A percentile compares a stretch with the other conserved stretches of the same genome.
phyloP scores from a whole-genome alignment of 1,284 basidiomycete species.

The Cutaneotrichosporon dermatis region DNA sequence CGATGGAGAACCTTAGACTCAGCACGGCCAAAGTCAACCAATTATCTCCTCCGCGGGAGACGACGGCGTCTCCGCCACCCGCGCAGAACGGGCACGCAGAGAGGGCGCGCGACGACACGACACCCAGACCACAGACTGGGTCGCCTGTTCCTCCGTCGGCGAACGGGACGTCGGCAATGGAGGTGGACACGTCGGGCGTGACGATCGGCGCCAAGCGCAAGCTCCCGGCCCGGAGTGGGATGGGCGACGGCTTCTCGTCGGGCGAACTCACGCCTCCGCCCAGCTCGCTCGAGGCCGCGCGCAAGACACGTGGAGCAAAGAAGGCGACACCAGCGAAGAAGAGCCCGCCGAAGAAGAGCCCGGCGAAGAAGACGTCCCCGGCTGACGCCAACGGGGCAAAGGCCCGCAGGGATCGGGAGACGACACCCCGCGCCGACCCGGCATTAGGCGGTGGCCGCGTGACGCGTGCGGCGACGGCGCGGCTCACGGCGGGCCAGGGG shows the following conservation, averaged over 20 bases:
- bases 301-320: no score
- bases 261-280: not conserved
- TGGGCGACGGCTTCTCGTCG: not conserved
- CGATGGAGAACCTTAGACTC: conserved; percentile 35
- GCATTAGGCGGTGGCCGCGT: not conserved
- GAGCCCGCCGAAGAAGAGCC: no score
- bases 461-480: not conserved
- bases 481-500: not conserved
- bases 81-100: no score
- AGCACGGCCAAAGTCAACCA: not conserved
- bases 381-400: no score
- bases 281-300: not conserved
- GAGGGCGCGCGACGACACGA: no score
- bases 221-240: not conserved
- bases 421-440: not conserved
- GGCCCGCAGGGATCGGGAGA: not conserved
- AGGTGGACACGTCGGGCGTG: not conserved
- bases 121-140: no score
- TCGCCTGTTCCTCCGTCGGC: not conserved
- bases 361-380: not conserved
- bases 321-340: no score
- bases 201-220: not conserved
- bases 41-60: not conserved
- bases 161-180: not conserved
- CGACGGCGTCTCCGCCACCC: not conserved